phyloP scores from a whole-genome alignment of 441 rosid species.

The Gossypium gossypioides region DNA sequence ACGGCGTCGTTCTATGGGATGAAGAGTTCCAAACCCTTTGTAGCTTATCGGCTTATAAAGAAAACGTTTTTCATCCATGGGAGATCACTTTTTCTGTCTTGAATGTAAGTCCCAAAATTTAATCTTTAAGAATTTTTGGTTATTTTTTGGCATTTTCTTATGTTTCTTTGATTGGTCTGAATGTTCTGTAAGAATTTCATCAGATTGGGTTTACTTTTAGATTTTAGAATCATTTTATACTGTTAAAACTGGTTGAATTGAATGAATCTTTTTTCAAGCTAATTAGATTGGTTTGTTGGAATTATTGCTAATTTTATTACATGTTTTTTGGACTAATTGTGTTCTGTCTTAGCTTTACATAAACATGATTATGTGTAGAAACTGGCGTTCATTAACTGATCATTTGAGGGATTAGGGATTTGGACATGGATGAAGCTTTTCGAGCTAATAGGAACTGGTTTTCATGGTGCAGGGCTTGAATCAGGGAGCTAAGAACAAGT shows the following conservation, averaged over 20 bases:
- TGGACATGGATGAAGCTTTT: background rate
- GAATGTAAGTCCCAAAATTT: slow-evolving; percentile 43
- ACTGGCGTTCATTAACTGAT: background rate
- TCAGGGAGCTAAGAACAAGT: slow-evolving; percentile 58
- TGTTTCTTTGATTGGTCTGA: no score
- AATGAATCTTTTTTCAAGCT: no score
- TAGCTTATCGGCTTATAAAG: slow-evolving; percentile 56
- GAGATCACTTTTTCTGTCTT: slow-evolving; percentile 79
- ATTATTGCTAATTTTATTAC: background rate
- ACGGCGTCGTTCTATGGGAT: slow-evolving; percentile 59
- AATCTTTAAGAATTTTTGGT: background rate
- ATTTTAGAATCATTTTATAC: background rate
- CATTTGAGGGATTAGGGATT: background rate
- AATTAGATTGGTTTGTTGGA: background rate
- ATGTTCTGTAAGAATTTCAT: background rate
- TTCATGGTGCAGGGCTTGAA: slow-evolving; percentile 43
- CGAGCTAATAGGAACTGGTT: background rate
- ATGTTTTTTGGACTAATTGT: background rate
- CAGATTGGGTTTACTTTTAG: background rate
- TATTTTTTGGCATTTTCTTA: background rate
- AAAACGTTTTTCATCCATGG: slow-evolving; percentile 79
- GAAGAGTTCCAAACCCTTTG: slow-evolving; percentile 75
- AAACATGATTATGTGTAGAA: background rate
- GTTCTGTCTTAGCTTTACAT: background rate
- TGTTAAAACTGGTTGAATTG: no score